Evolutionary conservation across 2,329 filamentous ascomycete genomes (phyloP).

Genomic region (Paraphaeosphaeria minitans): DNA sequence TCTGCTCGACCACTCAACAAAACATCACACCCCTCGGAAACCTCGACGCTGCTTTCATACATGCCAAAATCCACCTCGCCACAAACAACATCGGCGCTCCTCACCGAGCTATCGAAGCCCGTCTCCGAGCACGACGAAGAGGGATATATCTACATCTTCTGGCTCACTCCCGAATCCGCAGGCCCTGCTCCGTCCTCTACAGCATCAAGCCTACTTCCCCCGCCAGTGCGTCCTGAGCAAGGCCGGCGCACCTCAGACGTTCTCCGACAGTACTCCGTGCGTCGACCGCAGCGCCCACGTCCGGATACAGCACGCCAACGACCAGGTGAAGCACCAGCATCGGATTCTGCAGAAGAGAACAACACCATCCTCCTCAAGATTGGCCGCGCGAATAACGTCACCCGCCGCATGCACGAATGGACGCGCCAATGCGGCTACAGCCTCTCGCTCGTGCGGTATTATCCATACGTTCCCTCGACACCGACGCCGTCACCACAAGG

Average conservation of each 20-base stretch:
- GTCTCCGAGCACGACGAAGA: conserved; percentile 74
- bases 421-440: conserved; percentile 89
- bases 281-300: conserved; percentile 17
- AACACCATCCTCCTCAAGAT: conserved; percentile 72
- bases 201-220: conserved; percentile 55
- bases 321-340: conserved; percentile 15
- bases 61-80: conserved; percentile 73
- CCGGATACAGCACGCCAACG: conserved; percentile 14
- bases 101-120: conserved; percentile 77
- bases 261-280: conserved; percentile 40
- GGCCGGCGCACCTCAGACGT: conserved; percentile 41
- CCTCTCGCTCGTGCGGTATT: conserved; percentile 85
- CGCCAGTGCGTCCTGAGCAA: conserved; percentile 51
- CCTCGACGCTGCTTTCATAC: conserved; percentile 61
- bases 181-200: conserved; percentile 58
- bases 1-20: conserved; percentile 31
- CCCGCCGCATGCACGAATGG: conserved; percentile 91
- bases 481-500: conserved; percentile 35
- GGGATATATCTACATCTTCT: conserved; percentile 99
- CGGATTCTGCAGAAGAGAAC: conserved; percentile 19
- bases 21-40: conserved; percentile 33
- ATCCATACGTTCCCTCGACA: conserved; percentile 70
- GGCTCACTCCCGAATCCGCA: conserved; percentile 74
- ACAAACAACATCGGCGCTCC: conserved; percentile 69
- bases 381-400: conserved; percentile 77